These are phyloP conservation scores for Sutorius eximius DNA, from an alignment of 1,284 basidiomycete species.

Conservation along the genomic window DNA sequence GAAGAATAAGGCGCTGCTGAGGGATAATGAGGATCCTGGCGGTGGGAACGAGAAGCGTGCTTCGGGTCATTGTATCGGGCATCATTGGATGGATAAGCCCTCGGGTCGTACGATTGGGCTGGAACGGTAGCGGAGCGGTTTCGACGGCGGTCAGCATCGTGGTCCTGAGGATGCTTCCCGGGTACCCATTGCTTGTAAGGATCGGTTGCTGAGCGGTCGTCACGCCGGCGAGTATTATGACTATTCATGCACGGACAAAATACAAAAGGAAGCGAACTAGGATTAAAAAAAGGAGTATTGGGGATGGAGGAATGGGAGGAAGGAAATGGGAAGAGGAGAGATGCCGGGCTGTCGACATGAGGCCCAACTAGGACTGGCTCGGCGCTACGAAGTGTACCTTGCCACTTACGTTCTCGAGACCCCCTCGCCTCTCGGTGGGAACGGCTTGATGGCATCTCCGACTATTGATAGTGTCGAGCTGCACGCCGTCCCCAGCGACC, in stretches of 20 bases:
- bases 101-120: slow-evolving; percentile 23
- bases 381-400: slow-evolving; percentile 19
- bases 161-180: slow-evolving; percentile 26
- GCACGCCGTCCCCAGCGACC: background rate
- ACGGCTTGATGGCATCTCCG: slow-evolving; percentile 1
- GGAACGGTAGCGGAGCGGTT: slow-evolving; percentile 33
- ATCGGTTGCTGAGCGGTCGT: slow-evolving; percentile 32
- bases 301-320: slow-evolving; percentile 17
- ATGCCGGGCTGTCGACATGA: slow-evolving; percentile 48
- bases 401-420: slow-evolving; percentile 29
- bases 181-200: slow-evolving; percentile 27
- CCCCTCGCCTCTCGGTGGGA: slow-evolving; percentile 7
- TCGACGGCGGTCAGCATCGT: slow-evolving; percentile 31
- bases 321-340: slow-evolving; percentile 16
- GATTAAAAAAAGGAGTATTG: background rate
- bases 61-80: slow-evolving; percentile 27
- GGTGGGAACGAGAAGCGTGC: slow-evolving; percentile 26
- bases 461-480: background rate
- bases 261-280: background rate
- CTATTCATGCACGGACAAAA: slow-evolving; percentile 27
- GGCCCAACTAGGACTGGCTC: slow-evolving; percentile 33
- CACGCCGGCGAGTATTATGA: slow-evolving; percentile 28
- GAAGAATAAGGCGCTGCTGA: slow-evolving; percentile 16
- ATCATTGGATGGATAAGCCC: slow-evolving; percentile 23
- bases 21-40: slow-evolving; percentile 29